Evolutionary conservation across 208 protist species (phyloP), one percentile per base, ranked within the genome.

Genomic region (Phytomonas serpens): DNA sequence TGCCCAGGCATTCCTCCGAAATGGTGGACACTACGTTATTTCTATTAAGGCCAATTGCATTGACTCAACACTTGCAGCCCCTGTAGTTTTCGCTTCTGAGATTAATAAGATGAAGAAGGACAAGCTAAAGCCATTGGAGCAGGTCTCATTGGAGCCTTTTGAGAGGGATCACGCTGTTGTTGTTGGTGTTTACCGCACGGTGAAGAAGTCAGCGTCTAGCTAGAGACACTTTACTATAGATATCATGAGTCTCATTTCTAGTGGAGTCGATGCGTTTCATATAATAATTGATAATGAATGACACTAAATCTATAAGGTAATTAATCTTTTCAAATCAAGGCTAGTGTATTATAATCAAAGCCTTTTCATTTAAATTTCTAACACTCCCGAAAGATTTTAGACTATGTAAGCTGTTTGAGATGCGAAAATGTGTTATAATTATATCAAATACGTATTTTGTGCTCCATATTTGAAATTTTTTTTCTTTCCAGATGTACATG

Each of bases 11-110:
- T 99, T 99, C 88, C 90, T 99, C 32, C 99, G 99, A 83, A 98
- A 98, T 75, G 98, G 93, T 40, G 99, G 99, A 65, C 93, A 99
- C 86, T 99, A 99, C 85, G 94, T 99, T 10, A 99, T 99, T 73
- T 99, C 98, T 52, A 99, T 99, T 83, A 99, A 99, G 93, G 99
- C 99, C 32, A 99, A 98, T 81, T 99, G 99, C 93, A 99, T 99
- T 71, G 99, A 99, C 87, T 99, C 99, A 19, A 99, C 99, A 3
- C 87, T 97, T 16, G 86, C 92, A 63, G 89, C 99, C 9, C 93
- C 94, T 64, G 94, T 97, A 61, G 99, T 99, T 23, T 99, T 99
- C 81, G 99, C 98, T 36, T 74, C 82, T 0, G 98, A 99, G 88
- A 88, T 99, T 16, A 84, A 99, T 61, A 98, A 99, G 75, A 81